Conservation (phyloP, 140 eudicot species). For the Bidens hawaiensis region DNA sequence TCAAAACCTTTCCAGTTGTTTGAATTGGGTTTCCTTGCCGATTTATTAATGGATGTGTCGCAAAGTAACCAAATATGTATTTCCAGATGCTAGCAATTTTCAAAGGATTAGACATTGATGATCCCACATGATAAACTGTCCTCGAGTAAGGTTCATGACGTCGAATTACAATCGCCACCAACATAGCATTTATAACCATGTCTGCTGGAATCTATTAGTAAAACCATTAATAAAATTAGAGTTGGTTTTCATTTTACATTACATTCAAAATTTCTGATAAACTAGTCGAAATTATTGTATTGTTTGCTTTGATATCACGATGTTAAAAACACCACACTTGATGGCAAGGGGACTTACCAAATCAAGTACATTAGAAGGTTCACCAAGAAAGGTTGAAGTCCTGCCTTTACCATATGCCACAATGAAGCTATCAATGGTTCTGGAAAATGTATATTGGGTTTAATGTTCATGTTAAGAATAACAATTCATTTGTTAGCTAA, state of each 20-base stretch:
- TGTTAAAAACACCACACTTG: no score
- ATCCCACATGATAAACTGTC: conserved; percentile 50
- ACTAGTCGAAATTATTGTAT: no score
- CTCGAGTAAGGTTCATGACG: conserved; percentile 27
- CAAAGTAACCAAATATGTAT: conserved; percentile 24
- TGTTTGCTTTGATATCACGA: no score
- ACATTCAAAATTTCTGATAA: no score
- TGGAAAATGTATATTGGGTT: no score
- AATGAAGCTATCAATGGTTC: conserved; percentile 20
- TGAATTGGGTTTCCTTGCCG: conserved; percentile 19
- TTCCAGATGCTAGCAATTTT: conserved; percentile 8
- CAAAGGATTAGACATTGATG: conserved; percentile 46
- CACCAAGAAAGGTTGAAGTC: conserved; percentile 1
- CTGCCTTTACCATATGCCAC: conserved; percentile 11
- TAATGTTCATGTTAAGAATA: no score
- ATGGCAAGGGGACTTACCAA: no score
- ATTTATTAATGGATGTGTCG: conserved; percentile 28
- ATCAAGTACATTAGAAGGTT: conserved; percentile 25
- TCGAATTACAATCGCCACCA: conserved; percentile 46
- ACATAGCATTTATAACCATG: conserved; percentile 56
- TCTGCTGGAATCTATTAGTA: conserved; percentile 55
- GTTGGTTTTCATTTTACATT: neutral
- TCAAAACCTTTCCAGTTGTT: neutral
- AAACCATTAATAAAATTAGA: no score
- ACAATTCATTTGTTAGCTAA: no score